Conservation (phyloP, 1,284 basidiomycete genomes). For the Sporisorium sorghi region DNA sequence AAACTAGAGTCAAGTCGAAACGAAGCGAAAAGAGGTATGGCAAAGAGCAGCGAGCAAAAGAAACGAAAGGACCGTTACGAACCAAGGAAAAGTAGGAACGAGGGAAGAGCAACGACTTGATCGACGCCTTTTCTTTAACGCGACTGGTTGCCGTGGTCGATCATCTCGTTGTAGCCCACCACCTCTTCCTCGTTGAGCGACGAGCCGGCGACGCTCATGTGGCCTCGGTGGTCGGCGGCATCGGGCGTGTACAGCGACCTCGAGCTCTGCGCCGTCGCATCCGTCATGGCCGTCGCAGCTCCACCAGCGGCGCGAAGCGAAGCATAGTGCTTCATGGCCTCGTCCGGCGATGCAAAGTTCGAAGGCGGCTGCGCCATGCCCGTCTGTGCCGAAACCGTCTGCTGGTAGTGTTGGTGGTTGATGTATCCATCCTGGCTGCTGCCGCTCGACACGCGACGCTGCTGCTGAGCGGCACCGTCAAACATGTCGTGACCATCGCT, state of each 20-base stretch:
- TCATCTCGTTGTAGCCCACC: conserved; percentile 66
- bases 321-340: conserved; percentile 63
- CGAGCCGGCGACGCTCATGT: conserved; percentile 53
- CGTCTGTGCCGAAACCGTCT: conserved; percentile 40
- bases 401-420: conserved; percentile 49
- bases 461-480: conserved; percentile 18
- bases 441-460: conserved; percentile 8
- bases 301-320: conserved; percentile 48
- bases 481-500: conserved; percentile 57
- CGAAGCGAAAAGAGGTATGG: not conserved
- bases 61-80: conserved; percentile 17
- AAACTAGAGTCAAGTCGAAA: not conserved
- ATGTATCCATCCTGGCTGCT: conserved; percentile 47
- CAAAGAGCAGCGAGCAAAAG: conserved; percentile 1
- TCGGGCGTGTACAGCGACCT: conserved; percentile 61
- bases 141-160: conserved; percentile 56
- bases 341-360: conserved; percentile 60
- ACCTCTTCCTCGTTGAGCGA: conserved; percentile 66
- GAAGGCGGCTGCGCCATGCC: conserved; percentile 62
- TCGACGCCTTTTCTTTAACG: conserved; percentile 16
- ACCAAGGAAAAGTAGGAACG: not conserved
- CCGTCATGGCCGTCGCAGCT: conserved; percentile 12
- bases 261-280: conserved; percentile 18
- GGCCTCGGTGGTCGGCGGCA: conserved; percentile 38
- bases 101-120: not conserved